phyloP scores from a whole-genome alignment of 371 early-diverging fungal species.

The Synchytrium microbalum region DNA sequence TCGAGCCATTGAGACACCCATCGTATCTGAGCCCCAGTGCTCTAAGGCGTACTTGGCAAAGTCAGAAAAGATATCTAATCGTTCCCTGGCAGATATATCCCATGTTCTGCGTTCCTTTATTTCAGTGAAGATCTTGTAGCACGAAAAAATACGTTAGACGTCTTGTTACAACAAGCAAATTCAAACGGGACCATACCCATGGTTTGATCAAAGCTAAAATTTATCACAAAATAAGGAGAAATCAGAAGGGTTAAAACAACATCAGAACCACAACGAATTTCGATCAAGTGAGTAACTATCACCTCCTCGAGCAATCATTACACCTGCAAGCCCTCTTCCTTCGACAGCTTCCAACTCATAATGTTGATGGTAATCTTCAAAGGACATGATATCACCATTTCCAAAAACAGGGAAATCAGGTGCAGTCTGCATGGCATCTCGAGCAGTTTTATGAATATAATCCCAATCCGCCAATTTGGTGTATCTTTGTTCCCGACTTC shows the following conservation, averaged over 20 bases:
- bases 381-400: constrained; percentile 88
- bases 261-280: too few species aligned
- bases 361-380: constrained; percentile 61
- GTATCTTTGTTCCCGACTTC: constrained; percentile 89
- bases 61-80: constrained; percentile 79
- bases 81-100: constrained; percentile 87
- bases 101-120: constrained; percentile 76
- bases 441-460: constrained; percentile 63
- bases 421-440: constrained; percentile 13
- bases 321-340: constrained; percentile 55
- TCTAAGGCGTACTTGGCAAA: constrained; percentile 84
- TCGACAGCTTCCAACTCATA: constrained; percentile 34
- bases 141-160: neutral
- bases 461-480: constrained; percentile 85
- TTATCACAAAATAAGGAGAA: too few species aligned
- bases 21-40: constrained; percentile 91
- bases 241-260: too few species aligned
- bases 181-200: constrained; percentile 67
- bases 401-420: constrained; percentile 41
- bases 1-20: constrained; percentile 77
- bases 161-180: constrained; percentile 13
- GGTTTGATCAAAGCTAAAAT: constrained; percentile 95
- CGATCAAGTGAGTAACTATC: too few species aligned
- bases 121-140: constrained; percentile 48
- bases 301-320: constrained; percentile 87